Conservation (phyloP, 441 rosid species). For the Erodium trifolium region DNA sequence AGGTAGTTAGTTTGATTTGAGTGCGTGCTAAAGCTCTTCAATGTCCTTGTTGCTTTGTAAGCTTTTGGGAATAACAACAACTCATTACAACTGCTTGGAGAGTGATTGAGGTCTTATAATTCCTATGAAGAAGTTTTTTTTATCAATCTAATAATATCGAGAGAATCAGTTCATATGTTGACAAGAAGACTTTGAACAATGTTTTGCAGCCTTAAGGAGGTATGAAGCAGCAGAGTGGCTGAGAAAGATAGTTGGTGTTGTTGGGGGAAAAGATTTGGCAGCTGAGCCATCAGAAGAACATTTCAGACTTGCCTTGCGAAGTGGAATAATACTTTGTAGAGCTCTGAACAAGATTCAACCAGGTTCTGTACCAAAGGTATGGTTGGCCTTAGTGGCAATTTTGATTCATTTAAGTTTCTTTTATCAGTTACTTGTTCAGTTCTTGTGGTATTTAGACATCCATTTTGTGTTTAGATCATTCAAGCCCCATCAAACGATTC, state of each 20-base stretch:
- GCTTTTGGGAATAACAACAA: not conserved
- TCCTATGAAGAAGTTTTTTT: not conserved
- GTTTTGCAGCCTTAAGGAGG: slow-evolving; percentile 43
- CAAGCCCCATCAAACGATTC: slow-evolving; percentile 43
- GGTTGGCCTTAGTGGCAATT: slow-evolving; percentile 10
- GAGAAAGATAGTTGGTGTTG: slow-evolving; percentile 46
- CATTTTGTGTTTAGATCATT: slow-evolving; percentile 35
- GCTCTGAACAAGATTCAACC: slow-evolving; percentile 58
- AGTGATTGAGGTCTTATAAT: not conserved
- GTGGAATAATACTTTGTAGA: slow-evolving; percentile 56
- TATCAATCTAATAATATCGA: not conserved
- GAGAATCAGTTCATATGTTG: not conserved
- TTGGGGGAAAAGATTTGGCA: slow-evolving; percentile 51
- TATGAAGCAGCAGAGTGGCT: slow-evolving; percentile 64
- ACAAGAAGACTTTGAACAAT: slow-evolving; percentile 7
- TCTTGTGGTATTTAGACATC: not conserved
- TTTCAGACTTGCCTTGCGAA: slow-evolving; percentile 55
- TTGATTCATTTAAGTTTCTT: not conserved
- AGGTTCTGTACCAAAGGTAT: slow-evolving; percentile 51
- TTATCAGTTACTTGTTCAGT: not conserved
- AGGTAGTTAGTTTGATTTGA: not conserved
- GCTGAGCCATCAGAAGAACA: slow-evolving; percentile 62
- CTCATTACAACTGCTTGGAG: not conserved
- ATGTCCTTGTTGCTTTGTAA: not conserved
- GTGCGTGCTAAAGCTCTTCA: not conserved